Base-by-base conservation (phyloP, 1,139 yeast species). In the Yamadazyma aaseri region DNA sequence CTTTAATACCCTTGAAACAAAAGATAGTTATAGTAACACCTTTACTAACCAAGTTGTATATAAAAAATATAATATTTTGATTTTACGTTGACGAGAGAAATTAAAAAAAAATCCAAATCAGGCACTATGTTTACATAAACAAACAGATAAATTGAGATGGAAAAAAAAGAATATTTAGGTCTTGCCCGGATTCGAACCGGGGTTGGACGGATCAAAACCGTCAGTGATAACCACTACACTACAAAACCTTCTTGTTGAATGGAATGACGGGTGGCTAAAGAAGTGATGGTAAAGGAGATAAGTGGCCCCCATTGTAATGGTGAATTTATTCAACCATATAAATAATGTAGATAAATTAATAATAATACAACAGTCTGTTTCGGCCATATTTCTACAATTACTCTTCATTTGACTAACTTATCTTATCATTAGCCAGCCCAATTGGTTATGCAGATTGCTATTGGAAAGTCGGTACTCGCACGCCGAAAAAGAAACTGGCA, bases 151-250 rank as follows among this genome's bases (percentile, higher is more conserved):
- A 17, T 5, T 5, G 18, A 15, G 26, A 5, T 21, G 7, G 11
- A 22, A 22, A 13, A 23, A 22, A n/a, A 22, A 22, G 25, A 22
- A n/a, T n/a, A n/a, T n/a, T n/a, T n/a, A 40, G 89, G 87, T 81
- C 87, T 79, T 78, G 79, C 87, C 89, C 89, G 89, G 90, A 81
- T 80, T 82, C 90, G 89, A 81, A 81, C 89, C 81, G 87, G 87
- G 86, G 89, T 82, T 79, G 79, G 72, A 65, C 81, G 89, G 87
- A 81, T 65, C 72, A 66, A 58, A 66, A 65, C 72, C 72, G 58
- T 61, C 55, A 51, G 73, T 66, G 73, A 66, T 66, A 63, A 65
- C 73, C 73, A 53, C 60, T 55, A 55, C 60, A 65, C 72, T 65
- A 66, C 61, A 60, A 65, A 64, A 65, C 71, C 72, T n/a, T n/a